A percentile compares a stretch with the other conserved stretches of the same genome.
phyloP scores from a whole-genome alignment of 805 yeast genomes.

The Pichia paraexigua region DNA sequence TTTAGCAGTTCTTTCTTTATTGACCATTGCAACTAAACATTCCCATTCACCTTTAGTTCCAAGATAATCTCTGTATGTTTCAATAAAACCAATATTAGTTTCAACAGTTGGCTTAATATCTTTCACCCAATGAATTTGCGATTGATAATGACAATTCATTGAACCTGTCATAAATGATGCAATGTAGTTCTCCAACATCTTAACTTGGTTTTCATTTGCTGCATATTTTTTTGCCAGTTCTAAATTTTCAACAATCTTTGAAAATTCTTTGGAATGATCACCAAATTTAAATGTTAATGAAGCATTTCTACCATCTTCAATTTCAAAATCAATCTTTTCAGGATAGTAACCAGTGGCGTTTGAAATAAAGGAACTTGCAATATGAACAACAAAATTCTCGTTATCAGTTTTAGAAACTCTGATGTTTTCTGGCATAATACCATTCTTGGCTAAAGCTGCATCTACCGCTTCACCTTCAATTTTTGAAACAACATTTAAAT shows the following conservation, averaged over 20 bases:
- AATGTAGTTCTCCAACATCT: conserved; percentile 59
- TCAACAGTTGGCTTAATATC: conserved; percentile 74
- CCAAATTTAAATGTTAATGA: conserved; percentile 58
- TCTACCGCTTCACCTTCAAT: conserved; percentile 62
- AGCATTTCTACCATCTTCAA: conserved; percentile 33
- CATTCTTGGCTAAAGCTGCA: conserved; percentile 51
- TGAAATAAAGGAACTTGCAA: conserved; percentile 54
- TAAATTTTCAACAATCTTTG: conserved; percentile 47
- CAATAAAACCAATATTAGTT: conserved; percentile 84
- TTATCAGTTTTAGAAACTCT: conserved; percentile 53
- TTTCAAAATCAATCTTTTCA: conserved; percentile 29
- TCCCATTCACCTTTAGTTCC: conserved; percentile 95
- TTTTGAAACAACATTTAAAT: conserved; percentile 47
- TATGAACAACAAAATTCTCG: conserved; percentile 46
- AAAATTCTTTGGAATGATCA: conserved; percentile 65
- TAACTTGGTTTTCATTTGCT: conserved; percentile 64
- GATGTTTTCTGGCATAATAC: conserved; percentile 73
- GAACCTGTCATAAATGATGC: conserved; percentile 74
- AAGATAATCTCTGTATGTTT: conserved; percentile 86
- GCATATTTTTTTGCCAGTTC: conserved; percentile 50
- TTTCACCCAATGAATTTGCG: conserved; percentile 83
- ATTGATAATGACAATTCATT: conserved; percentile 74
- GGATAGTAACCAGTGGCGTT: conserved; percentile 57
- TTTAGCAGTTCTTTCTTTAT: conserved; percentile 76
- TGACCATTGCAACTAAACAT: conserved; percentile 83